A percentile compares a stretch with the other conserved stretches of the same genome.
These are phyloP conservation scores for Salix udensis DNA, from an alignment of 345 rosid genomes.

Conservation along the genomic window DNA sequence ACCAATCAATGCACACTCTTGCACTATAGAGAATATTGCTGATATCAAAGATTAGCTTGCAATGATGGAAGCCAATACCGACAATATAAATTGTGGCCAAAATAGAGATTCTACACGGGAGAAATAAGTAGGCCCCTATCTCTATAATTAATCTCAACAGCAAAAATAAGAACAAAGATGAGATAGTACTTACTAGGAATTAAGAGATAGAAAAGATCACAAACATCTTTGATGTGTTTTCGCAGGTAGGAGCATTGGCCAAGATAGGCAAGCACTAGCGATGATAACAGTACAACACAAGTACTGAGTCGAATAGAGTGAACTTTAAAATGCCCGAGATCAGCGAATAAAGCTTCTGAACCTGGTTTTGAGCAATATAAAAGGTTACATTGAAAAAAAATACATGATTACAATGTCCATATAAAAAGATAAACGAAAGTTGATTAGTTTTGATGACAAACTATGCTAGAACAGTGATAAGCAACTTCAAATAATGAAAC, in stretches of 20 bases:
- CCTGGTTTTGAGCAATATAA: constrained; percentile 9
- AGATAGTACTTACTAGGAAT: constrained; percentile 19
- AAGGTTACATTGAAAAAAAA: no score
- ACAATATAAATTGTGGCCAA: constrained; percentile 2
- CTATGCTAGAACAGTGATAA: no score
- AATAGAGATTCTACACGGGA: background rate
- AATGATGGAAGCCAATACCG: background rate
- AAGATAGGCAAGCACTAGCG: constrained; percentile 36
- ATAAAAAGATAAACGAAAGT: no score
- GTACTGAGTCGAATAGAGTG: constrained; percentile 43
- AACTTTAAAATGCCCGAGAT: constrained; percentile 52
- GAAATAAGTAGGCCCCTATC: background rate
- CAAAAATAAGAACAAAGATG: background rate
- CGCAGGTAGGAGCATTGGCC: constrained; percentile 39
- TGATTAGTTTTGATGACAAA: no score
- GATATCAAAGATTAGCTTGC: constrained; percentile 3
- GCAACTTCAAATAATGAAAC: no score
- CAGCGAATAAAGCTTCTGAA: constrained; percentile 52
- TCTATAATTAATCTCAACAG: no score
- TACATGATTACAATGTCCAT: no score
- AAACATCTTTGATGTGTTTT: constrained; percentile 4
- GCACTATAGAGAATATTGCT: background rate
- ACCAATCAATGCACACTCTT: background rate
- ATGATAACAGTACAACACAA: constrained; percentile 35
- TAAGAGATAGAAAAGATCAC: constrained; percentile 24